These are phyloP conservation scores for Aureobasidium pullulans DNA, from an alignment of 2,329 filamentous ascomycete genomes.

Conservation along the genomic window DNA sequence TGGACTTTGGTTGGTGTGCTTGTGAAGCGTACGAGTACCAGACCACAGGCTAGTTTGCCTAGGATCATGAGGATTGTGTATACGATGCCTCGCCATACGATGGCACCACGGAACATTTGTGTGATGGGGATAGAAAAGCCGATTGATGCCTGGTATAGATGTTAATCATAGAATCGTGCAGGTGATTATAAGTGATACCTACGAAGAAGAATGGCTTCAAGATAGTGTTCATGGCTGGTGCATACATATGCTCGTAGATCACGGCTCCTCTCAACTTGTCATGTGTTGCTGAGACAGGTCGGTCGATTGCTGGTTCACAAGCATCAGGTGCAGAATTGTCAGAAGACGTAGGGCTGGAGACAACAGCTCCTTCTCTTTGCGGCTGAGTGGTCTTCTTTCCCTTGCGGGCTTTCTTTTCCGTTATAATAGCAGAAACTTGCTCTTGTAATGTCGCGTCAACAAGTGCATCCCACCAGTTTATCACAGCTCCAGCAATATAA, in stretches of 20 bases:
- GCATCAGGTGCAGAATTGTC: not conserved
- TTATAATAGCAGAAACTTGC: not conserved
- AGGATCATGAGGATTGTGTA: conserved; percentile 65
- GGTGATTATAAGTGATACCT: not conserved
- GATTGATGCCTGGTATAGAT: conserved; percentile 50
- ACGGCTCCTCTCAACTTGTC: not conserved
- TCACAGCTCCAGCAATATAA: conserved; percentile 49
- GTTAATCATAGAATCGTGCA: not conserved
- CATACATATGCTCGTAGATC: conserved; percentile 43
- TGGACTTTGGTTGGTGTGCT: conserved; percentile 12
- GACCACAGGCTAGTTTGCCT: conserved; percentile 34
- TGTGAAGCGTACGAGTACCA: conserved; percentile 34
- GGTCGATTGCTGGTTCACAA: not conserved
- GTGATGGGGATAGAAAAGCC: conserved; percentile 73
- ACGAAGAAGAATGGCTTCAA: conserved; percentile 65
- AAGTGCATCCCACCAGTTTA: conserved; percentile 52
- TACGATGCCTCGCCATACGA: conserved; percentile 66
- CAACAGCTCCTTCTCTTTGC: too few species aligned
- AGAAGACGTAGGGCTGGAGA: not conserved
- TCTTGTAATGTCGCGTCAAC: conserved; percentile 13
- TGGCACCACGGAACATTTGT: conserved; percentile 54
- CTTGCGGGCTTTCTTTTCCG: not conserved
- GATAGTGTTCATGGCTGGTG: conserved; percentile 41
- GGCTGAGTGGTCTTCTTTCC: not conserved
- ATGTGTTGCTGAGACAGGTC: not conserved